Percentiles rank a stretch among this genome's conserved stretches.
phyloP scores from a whole-genome alignment of 306 rosid species.

The Morella rubra region DNA sequence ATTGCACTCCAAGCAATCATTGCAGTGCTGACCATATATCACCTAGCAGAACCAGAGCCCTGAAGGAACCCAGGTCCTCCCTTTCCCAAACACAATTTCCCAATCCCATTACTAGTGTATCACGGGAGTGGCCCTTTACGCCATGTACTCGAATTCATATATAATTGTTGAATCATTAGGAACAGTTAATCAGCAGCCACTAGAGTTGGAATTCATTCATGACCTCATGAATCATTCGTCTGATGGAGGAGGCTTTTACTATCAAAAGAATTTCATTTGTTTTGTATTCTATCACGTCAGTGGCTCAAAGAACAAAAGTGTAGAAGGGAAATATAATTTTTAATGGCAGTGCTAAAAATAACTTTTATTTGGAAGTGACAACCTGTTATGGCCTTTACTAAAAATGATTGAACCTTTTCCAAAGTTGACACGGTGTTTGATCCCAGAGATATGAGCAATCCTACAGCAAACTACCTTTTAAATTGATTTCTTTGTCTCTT shows the following conservation, averaged over 20 bases:
- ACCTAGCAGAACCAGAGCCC: conserved; percentile 18
- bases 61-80: background rate
- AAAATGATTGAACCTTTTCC: conserved; percentile 12
- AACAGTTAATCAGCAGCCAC: background rate
- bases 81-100: background rate
- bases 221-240: background rate
- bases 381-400: background rate
- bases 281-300: too few relatives aligned
- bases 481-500: background rate
- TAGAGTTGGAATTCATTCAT: background rate
- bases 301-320: background rate
- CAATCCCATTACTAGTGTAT: background rate
- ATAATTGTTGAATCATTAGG: background rate
- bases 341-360: too few relatives aligned
- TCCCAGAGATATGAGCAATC: conserved; percentile 27
- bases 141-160: background rate
- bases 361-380: background rate
- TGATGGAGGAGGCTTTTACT: background rate
- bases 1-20: conserved; percentile 29
- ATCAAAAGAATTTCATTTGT: background rate
- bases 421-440: conserved; percentile 16
- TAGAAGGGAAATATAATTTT: too few relatives aligned
- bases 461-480: conserved; percentile 11
- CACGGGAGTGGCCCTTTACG: background rate
- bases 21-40: conserved; percentile 21